Evolutionary conservation across 2,329 filamentous ascomycete genomes (phyloP).

Genomic region (Alternaria postmessia): DNA sequence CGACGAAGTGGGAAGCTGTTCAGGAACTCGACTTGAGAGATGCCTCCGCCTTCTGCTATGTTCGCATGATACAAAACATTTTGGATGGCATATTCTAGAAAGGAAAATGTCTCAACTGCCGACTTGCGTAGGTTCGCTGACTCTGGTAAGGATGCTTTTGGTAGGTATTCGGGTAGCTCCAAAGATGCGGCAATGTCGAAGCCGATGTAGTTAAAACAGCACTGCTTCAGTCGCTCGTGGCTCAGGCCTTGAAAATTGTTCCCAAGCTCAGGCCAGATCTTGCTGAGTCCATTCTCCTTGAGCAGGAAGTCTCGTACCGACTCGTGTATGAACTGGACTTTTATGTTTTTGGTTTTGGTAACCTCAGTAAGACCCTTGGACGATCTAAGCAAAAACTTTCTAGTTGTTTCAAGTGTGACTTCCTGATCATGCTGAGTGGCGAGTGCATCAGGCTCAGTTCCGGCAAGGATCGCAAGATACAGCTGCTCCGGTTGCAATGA

Average conservation of each 20-base stretch:
- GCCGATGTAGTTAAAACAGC: constrained; percentile 54
- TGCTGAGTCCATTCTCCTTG: constrained; percentile 42
- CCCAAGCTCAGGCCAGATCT: constrained; percentile 46
- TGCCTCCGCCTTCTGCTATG: too few species aligned
- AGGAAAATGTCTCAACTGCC: fast-evolving
- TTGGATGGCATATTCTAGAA: too few species aligned
- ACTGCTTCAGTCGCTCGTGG: constrained; percentile 53
- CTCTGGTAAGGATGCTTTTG: too few species aligned
- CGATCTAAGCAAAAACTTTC: constrained; percentile 30
- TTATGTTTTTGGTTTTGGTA: constrained; percentile 24
- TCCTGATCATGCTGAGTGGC: constrained; percentile 25
- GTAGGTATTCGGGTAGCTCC: too few species aligned
- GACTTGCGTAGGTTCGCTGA: too few species aligned
- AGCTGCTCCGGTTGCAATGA: constrained; percentile 26
- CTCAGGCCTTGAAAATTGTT: constrained; percentile 45
- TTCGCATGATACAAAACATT: too few species aligned
- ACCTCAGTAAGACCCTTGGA: constrained; percentile 37
- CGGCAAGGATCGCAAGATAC: constrained; percentile 24
- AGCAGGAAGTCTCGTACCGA: constrained; percentile 52
- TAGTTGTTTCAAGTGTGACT: constrained; percentile 15
- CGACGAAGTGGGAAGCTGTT: too few species aligned
- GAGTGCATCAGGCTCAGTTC: constrained; percentile 13
- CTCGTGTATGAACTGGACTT: constrained; percentile 44
- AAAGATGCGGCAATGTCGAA: constrained; percentile 15
- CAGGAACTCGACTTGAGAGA: too few species aligned